Base-by-base conservation (phyloP, 2,329 filamentous ascomycete genomes). In the Tothia fuscella region DNA sequence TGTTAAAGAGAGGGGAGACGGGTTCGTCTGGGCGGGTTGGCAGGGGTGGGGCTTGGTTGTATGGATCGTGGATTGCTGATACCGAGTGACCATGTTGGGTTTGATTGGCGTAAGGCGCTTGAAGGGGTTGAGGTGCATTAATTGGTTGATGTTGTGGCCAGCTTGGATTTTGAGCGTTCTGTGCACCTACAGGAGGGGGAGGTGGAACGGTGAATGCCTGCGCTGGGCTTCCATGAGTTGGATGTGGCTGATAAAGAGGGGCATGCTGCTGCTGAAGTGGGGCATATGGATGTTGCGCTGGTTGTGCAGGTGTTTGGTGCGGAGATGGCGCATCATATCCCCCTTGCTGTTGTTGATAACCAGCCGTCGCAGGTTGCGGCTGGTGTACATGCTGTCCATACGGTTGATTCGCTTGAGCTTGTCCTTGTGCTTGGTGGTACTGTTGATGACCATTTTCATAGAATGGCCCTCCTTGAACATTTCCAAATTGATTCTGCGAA, bases 1-100 rank as follows among this genome's bases (percentile, higher is more conserved):
- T 17, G 7, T 41, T 29, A 17, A 41, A 16, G 5, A 31, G 39
- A n/a, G n/a, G n/a, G 6, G 39, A 41, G 21, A 41, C 39, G 14
- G 39, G n/a, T n/a, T n/a, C n/a, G n/a, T n/a, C n/a, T n/a, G n/a
- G 26, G 26, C 10, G 26, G 26, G n/a, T n/a, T n/a, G n/a, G n/a
- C n/a, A n/a, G n/a, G n/a, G n/a, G n/a, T n/a, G n/a, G n/a, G n/a
- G n/a, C n/a, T n/a, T n/a, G n/a, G n/a, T n/a, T n/a, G n/a, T n/a
- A n/a, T n/a, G n/a, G n/a, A n/a, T n/a, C n/a, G n/a, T n/a, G n/a
- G n/a, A n/a, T n/a, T n/a, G n/a, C n/a, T n/a, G n/a, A n/a, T n/a
- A n/a, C n/a, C n/a, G n/a, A n/a, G n/a, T n/a, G n/a, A n/a, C n/a
- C n/a, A n/a, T n/a, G n/a, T n/a, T n/a, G n/a, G n/a, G n/a, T n/a